Conservation (phyloP, 306 rosid genomes). For the Cucumis hystrix region DNA sequence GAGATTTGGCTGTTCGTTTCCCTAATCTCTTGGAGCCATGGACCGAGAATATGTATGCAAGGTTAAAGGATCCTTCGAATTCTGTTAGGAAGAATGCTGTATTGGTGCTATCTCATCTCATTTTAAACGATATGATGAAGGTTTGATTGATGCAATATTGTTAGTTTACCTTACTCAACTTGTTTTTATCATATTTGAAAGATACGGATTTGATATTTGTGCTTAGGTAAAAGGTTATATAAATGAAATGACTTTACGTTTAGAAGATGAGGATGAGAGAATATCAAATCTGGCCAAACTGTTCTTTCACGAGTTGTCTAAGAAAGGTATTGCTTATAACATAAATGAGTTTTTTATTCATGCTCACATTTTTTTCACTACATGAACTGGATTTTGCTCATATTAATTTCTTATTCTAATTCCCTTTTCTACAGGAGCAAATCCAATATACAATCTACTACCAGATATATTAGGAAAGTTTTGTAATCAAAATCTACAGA, state of each 20-base stretch:
- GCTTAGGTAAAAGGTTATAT: slow-evolving; percentile 88
- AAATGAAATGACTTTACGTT: slow-evolving; percentile 74
- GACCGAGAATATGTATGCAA: slow-evolving; percentile 91
- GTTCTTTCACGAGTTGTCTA: slow-evolving; percentile 76
- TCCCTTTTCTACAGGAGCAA: slow-evolving; percentile 48
- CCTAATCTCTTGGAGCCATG: slow-evolving; percentile 94
- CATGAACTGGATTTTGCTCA: not conserved
- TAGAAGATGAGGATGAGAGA: slow-evolving; percentile 83
- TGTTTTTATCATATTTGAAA: not conserved
- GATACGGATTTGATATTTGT: slow-evolving; percentile 20
- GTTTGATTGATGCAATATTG: slow-evolving; percentile 20
- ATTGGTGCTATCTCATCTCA: slow-evolving; percentile 96
- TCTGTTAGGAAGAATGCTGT: slow-evolving; percentile 94
- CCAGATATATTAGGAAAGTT: slow-evolving; percentile 92
- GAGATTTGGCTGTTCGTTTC: slow-evolving; percentile 91
- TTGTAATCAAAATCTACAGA: slow-evolving; percentile 56
- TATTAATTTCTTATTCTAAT: not conserved
- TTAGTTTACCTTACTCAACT: slow-evolving; percentile 7
- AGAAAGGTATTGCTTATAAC: slow-evolving; percentile 43
- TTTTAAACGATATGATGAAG: slow-evolving; percentile 98
- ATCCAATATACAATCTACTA: slow-evolving; percentile 88
- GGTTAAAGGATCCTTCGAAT: slow-evolving; percentile 55
- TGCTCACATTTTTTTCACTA: slow-evolving; percentile 11
- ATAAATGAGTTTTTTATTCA: not conserved
- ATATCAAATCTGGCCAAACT: slow-evolving; percentile 85